Conservation (phyloP, 129 eudicot genomes). For the sunflower (Helianthus annuus) region HanXRQr2.0-SUNRISE NC_035443.2:15484757-15485256, state of each 20-base stretch:
- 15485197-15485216: constrained; percentile 1
- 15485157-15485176: constrained; percentile 1
- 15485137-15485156: constrained; percentile 4
- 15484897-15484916: too few species aligned
- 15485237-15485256: not conserved
- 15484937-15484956: too few species aligned
- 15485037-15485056: constrained; percentile 42
- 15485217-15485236: not conserved
- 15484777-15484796: too few species aligned
- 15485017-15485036: constrained; percentile 25
- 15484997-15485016: constrained; percentile 18
- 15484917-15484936: too few species aligned
- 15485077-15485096: constrained; percentile 25
- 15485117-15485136: constrained; percentile 8
- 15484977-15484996: constrained; percentile 3
- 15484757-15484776: too few species aligned
- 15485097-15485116: not conserved
- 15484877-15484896: too few species aligned
- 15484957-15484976: too few species aligned
- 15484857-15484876: too few species aligned
- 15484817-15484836: too few species aligned
- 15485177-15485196: constrained; percentile 17
- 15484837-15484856: too few species aligned
- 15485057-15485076: constrained; percentile 67
- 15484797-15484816: too few species aligned